Evolutionary conservation across 805 yeast species (phyloP), one percentile per base, ranked within the genome.

Genomic region (Sugiyamaella floridensis): DNA sequence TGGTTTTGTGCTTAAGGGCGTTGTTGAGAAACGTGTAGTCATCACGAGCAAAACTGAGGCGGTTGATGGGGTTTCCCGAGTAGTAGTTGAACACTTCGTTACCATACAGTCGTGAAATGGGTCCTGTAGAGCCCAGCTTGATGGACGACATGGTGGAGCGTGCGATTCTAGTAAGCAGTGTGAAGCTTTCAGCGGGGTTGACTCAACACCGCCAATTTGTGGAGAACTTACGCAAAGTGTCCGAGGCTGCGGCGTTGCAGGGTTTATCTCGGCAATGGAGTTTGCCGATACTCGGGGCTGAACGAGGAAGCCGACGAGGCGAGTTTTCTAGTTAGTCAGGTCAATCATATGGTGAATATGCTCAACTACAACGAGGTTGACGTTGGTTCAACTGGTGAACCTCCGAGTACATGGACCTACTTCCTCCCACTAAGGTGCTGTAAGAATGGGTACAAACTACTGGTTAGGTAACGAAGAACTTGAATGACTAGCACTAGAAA

Each of bases 21-120:
- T 64, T 61, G 47, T 68, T 57, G 34, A 85, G 74, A 59, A 82
- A 82, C 28, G 71, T 76, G 15, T 67, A 45, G 62, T 84, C 79
- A 20, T 78, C 78, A 40, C 92, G 69, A 48, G 84, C 67, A 59
- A 83, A 85, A 15, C 85, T 77, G 5, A 85, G 79, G 53, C 92
- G 68, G 64, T 84, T 82, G 52, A 85, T 69, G 5, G 78, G 79
- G 54, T 74, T 79, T 14, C 76, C 76, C 18, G 80, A 76, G 58
- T 73, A 79, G 55, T 71, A 71, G 20, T 70, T 67, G 47, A 28
- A 15, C 14, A 58, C 49, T 49, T 69, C 72, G 14, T 58, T 53
- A 11, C 72, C 72, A 49, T 54, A 62, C 19, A 19, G 34, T 20
- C 48, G 28, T 15, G 63, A 57, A 10, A 65, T 12, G 1, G 64